phyloP scores from a whole-genome alignment of 345 rosid species.

The Limnanthes douglasii region DNA sequence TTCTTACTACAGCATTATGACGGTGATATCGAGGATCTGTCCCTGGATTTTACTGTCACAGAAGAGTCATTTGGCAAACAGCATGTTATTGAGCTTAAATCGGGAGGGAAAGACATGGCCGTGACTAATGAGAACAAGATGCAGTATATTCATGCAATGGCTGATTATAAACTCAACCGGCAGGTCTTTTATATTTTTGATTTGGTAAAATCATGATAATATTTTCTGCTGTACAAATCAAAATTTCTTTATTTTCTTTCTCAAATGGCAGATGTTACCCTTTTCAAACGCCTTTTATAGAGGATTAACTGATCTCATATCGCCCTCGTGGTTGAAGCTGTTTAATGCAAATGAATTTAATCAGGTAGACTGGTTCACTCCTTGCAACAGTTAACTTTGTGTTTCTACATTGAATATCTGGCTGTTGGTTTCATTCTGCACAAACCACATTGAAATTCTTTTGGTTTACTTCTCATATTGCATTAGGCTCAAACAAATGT shows the following conservation, averaged over 20 bases:
- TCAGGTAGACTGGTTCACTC: constrained; percentile 38
- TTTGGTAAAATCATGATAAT: constrained; percentile 4
- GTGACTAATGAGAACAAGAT: constrained; percentile 89
- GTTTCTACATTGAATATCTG: not conserved
- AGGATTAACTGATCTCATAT: constrained; percentile 81
- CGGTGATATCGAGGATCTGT: constrained; percentile 78
- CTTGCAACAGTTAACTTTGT: not conserved
- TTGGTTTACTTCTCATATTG: not conserved
- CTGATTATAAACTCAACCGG: constrained; percentile 88
- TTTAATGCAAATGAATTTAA: constrained; percentile 92
- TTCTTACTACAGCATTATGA: constrained; percentile 52
- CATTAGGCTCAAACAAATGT: not conserved
- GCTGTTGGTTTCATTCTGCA: not conserved
- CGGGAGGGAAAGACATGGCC: constrained; percentile 67
- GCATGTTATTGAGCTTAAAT: constrained; percentile 64
- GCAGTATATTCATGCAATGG: constrained; percentile 98
- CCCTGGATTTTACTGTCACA: constrained; percentile 79
- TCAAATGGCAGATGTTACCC: constrained; percentile 63
- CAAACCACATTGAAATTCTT: not conserved
- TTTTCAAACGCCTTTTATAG: constrained; percentile 93
- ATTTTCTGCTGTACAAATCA: not conserved
- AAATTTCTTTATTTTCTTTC: constrained; percentile 6
- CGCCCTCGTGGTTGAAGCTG: constrained; percentile 83
- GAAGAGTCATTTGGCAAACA: constrained; percentile 77
- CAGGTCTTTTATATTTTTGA: constrained; percentile 37